Conservation (phyloP, 257 asterid genomes). For the Scutellaria minor region DNA sequence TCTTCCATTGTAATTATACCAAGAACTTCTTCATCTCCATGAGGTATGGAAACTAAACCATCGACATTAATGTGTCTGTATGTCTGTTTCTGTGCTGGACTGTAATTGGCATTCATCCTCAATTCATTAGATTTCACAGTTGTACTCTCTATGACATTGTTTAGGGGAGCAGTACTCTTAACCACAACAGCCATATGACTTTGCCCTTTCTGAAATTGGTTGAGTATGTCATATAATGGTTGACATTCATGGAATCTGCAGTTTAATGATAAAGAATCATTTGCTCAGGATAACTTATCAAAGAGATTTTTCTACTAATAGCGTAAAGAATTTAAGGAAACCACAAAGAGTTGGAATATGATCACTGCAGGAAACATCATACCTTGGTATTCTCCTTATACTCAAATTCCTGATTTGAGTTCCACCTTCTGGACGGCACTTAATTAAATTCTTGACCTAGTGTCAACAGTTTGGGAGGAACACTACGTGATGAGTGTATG, state of each 20-base stretch:
- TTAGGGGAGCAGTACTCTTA: conserved; percentile 40
- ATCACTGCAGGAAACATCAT: conserved; percentile 21
- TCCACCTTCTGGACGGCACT: conserved; percentile 54
- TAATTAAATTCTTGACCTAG: conserved; percentile 77
- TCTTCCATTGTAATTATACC: conserved; percentile 72
- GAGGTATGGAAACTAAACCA: conserved; percentile 29
- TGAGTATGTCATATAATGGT: conserved; percentile 66
- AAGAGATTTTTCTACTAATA: neutral
- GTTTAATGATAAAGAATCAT: neutral
- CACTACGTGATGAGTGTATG: conserved; percentile 14
- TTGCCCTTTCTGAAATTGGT: conserved; percentile 82
- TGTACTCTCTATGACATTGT: conserved; percentile 35
- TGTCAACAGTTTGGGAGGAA: neutral
- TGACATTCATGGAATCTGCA: conserved; percentile 52
- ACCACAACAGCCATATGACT: conserved; percentile 87
- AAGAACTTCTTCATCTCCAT: conserved; percentile 51
- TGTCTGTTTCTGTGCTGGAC: conserved; percentile 36
- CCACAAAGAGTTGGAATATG: neutral
- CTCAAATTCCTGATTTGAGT: conserved; percentile 58
- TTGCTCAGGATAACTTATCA: neutral
- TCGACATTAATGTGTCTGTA: conserved; percentile 28
- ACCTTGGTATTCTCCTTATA: conserved; percentile 77
- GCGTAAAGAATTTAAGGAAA: neutral
- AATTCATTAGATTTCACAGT: conserved; percentile 26
- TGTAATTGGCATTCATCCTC: conserved; percentile 13